These are phyloP conservation scores for Talaromyces sp. DNA, from an alignment of 2,329 filamentous ascomycete genomes.

Conservation along the genomic window DNA sequence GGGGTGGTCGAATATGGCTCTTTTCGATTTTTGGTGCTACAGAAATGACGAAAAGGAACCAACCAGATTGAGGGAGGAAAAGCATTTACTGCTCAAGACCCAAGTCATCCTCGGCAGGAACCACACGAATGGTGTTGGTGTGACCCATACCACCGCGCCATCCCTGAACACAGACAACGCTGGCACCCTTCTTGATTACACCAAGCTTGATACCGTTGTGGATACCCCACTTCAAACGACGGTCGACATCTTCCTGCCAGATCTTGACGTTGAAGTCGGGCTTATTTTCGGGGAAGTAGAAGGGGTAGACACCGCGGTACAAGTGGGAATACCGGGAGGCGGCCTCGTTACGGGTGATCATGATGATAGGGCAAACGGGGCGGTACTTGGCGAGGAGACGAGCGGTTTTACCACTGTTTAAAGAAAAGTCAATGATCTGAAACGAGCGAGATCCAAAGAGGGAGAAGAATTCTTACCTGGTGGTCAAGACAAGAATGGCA, in stretches of 20 bases:
- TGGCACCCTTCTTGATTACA: conserved; percentile 73
- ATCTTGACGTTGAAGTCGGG: conserved; percentile 88
- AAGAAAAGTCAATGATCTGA: conserved; percentile 22
- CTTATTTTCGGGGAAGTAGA: conserved; percentile 89
- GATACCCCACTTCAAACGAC: conserved; percentile 96
- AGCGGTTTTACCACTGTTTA: conserved; percentile 74
- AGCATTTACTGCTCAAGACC: conserved; percentile 28
- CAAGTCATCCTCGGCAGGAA: conserved; percentile 47
- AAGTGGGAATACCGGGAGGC: conserved; percentile 89
- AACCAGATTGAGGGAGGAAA: neutral
- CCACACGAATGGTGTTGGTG: conserved; percentile 60
- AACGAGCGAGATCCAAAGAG: neutral
- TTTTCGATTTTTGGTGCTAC: neutral
- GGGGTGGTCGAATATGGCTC: neutral
- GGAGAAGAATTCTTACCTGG: conserved; percentile 56
- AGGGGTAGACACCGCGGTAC: conserved; percentile 97
- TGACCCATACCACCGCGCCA: conserved; percentile 67
- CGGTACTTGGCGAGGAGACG: conserved; percentile 97
- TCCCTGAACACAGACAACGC: conserved; percentile 64
- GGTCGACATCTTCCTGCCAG: conserved; percentile 99
- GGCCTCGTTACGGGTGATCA: conserved; percentile 84
- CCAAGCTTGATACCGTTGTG: conserved; percentile 77
- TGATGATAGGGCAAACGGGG: conserved; percentile 98
- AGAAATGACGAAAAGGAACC: neutral
- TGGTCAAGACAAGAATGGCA: conserved; percentile 93